Conservation (phyloP, 2,329 filamentous ascomycete species). For the Colletotrichum orbiculare region DNA sequence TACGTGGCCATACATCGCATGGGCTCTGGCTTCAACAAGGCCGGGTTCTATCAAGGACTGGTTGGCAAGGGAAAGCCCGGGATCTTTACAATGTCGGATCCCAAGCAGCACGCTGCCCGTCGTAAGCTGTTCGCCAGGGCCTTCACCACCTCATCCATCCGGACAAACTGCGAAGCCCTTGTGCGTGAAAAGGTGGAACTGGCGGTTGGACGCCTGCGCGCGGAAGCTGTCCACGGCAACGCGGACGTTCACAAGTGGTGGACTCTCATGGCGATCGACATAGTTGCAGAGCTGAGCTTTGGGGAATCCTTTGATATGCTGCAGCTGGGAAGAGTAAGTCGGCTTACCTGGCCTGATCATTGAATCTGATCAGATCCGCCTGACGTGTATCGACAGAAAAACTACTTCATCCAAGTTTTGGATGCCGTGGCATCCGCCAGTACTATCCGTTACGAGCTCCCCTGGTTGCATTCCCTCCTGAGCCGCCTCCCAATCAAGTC, state of each 20-base stretch:
- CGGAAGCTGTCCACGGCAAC: slow-evolving; percentile 52
- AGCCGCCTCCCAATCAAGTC: neutral
- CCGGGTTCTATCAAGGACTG: slow-evolving; percentile 9
- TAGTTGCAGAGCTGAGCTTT: slow-evolving; percentile 65
- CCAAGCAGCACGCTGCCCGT: slow-evolving; percentile 8
- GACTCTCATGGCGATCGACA: slow-evolving; percentile 64
- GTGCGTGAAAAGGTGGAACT: slow-evolving; percentile 51
- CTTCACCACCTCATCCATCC: slow-evolving; percentile 51
- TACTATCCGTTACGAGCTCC: slow-evolving; percentile 2
- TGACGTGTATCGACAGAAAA: slow-evolving; percentile 1
- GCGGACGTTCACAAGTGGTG: slow-evolving; percentile 64
- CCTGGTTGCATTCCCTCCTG: neutral
- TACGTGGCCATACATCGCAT: slow-evolving; percentile 27
- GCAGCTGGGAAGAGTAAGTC: slow-evolving; percentile 58
- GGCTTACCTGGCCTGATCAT: neutral
- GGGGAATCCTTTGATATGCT: slow-evolving; percentile 66
- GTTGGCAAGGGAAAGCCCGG: neutral
- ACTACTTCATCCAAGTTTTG: neutral
- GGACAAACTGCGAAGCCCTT: slow-evolving; percentile 42
- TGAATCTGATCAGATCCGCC: neutral
- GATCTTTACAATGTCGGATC: slow-evolving; percentile 17
- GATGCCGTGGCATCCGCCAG: neutral
- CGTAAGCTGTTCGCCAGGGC: slow-evolving; percentile 55
- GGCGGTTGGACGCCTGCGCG: slow-evolving; percentile 54
- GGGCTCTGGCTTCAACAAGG: slow-evolving; percentile 23